Percentiles rank a stretch among this genome's conserved stretches.
phyloP scores from a whole-genome alignment of 495 filamentous ascomycete species.

The Penicillium maclennaniae region DNA sequence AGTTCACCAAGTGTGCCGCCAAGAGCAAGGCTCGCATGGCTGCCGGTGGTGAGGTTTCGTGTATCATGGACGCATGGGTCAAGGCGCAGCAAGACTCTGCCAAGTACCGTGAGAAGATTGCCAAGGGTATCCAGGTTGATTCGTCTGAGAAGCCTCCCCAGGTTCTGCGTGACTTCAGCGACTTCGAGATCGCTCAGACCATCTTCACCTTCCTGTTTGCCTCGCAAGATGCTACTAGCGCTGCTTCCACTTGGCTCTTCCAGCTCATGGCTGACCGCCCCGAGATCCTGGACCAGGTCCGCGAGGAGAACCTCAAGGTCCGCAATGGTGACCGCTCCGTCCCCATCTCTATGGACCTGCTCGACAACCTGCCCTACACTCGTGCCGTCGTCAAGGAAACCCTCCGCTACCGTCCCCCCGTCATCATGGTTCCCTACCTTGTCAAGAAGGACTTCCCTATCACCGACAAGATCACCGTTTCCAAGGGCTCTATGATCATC shows the following conservation, averaged over 20 bases:
- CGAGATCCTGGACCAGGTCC: conserved; percentile 82
- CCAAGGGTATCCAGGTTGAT: conserved; percentile 62
- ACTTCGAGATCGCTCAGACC: conserved; percentile 92
- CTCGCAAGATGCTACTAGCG: conserved; percentile 93
- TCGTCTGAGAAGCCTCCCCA: conserved; percentile 72
- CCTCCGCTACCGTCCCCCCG: conserved; percentile 91
- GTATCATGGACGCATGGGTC: conserved; percentile 95
- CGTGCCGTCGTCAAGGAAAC: conserved; percentile 91
- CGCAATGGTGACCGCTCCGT: conserved; percentile 74
- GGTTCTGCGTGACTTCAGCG: conserved; percentile 80
- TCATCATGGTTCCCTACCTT: conserved; percentile 96
- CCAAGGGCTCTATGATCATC: conserved; percentile 93
- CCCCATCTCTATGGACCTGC: conserved; percentile 71
- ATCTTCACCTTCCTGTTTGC: conserved; percentile 98
- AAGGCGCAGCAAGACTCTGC: conserved; percentile 78
- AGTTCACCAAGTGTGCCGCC: conserved; percentile 87
- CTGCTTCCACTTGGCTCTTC: conserved; percentile 91
- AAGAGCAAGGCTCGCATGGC: conserved; percentile 92
- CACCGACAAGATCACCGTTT: conserved; percentile 78
- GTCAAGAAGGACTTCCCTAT: conserved; percentile 96
- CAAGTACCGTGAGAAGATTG: conserved; percentile 69
- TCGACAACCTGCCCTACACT: conserved; percentile 87
- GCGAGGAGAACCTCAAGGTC: conserved; percentile 81
- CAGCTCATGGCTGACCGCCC: conserved; percentile 92
- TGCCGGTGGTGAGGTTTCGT: conserved; percentile 79